Evolutionary conservation across 2,329 filamentous ascomycete genomes (phyloP).

Genomic region (Aspergillus ochraceus): DNA sequence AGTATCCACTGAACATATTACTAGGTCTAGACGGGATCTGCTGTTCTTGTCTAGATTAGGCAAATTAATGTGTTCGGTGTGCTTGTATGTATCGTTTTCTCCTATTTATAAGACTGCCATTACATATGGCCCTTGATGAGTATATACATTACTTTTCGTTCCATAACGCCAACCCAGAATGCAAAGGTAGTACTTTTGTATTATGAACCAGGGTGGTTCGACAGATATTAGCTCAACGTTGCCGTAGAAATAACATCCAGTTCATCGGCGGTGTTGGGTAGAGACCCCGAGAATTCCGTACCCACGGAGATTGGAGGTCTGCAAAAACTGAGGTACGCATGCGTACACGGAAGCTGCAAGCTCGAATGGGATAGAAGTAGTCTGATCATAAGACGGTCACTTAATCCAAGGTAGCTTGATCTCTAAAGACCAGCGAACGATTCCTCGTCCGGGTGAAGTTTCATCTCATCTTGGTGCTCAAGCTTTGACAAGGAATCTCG

Average conservation of each 20-base stretch:
- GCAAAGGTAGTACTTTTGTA: neutral
- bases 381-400: too few species aligned
- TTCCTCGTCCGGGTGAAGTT: neutral
- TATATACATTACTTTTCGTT: neutral
- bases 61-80: neutral
- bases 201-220: neutral
- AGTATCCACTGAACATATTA: too few species aligned
- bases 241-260: neutral
- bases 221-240: neutral
- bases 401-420: too few species aligned
- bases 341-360: too few species aligned
- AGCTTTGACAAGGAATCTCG: constrained; percentile 25
- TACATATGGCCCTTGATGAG: neutral
- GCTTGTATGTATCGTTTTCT: neutral
- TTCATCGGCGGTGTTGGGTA: neutral
- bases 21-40: too few species aligned
- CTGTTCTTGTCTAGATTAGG: neutral
- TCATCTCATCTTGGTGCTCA: constrained; percentile 17
- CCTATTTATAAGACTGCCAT: neutral
- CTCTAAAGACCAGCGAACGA: neutral
- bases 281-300: neutral
- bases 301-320: too few species aligned
- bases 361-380: too few species aligned
- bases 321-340: too few species aligned
- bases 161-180: neutral